Base-by-base conservation (phyloP, 2,329 filamentous ascomycete species). In the Diplodia mutila region DNA sequence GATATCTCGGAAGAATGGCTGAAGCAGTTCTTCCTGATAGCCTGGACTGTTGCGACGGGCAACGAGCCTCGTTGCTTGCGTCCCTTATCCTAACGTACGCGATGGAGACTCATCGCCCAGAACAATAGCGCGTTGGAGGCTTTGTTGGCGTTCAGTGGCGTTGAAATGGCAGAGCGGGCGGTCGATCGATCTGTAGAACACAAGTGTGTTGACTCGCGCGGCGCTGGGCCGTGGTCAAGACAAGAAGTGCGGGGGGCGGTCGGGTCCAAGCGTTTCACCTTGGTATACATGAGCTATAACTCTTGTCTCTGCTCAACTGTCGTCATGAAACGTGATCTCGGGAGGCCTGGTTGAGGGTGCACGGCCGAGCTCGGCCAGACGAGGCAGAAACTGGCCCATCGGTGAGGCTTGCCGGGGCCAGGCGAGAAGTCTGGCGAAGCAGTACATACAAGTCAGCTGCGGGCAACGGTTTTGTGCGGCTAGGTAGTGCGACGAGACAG, bases 171-270 rank as follows among this genome's bases (percentile, higher is more conserved):
- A 39, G 46, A n/a, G 49, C 42, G 23, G 29, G 59, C 46, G 29
- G 59, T 37, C 59, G 59, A 52, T 63, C 59, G 46, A 63, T 63
- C 42, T 32, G 55, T 51, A 37, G 46, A 39, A 37, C 42, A 18
- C 16, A 61, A 34, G 57, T 18, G 25, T n/a, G 7, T 63, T 63
- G 59, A 63, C 59, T 51, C 59, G 39, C 8, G 59, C 46, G 29
- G 59, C 27, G 14, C 46, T 51, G 42, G 59, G 46, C n/a, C 52
- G 46, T 29, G 59, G 59, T 63, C 49, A 46, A 63, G 46, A 51
- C 59, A 51, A 51, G 46, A 63, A 29, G 21, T 63, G 46, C 46
- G 37, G 59, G 25, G 59, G n/a, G 42, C 21, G 29, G 29, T n/a
- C 27, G 27, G 59, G 59, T 27, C 59, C 57, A 29, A 34, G 46